Percentiles rank a stretch among this genome's conserved stretches.
Conservation (phyloP, 208 protist genomes). For the Zelonia costaricensis region DNA sequence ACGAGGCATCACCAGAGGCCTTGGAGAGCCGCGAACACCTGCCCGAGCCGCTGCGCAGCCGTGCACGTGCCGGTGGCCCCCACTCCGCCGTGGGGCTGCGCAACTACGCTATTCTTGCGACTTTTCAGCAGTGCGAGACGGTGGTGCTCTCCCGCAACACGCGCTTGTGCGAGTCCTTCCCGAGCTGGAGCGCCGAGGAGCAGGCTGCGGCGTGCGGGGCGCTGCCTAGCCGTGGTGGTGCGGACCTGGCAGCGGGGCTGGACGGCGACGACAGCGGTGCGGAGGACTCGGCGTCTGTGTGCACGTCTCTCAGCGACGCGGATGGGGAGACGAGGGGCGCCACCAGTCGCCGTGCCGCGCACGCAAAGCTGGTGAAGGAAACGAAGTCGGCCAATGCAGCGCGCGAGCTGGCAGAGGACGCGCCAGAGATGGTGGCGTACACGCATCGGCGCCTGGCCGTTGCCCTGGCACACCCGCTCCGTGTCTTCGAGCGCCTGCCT, state of each 20-base stretch:
- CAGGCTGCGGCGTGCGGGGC: conserved; percentile 2
- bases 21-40: conserved; percentile 1
- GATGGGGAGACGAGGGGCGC: not conserved
- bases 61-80: not conserved
- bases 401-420: conserved; percentile 4
- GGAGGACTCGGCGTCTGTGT: not conserved
- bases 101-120: conserved; percentile 55
- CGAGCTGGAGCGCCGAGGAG: conserved; percentile 7
- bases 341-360: no score
- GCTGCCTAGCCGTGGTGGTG: not conserved
- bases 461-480: conserved; percentile 62
- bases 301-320: not conserved
- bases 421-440: conserved; percentile 5
- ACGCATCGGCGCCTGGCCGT: conserved; percentile 12
- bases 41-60: conserved; percentile 6
- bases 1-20: not conserved
- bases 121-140: conserved; percentile 60
- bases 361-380: no score
- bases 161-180: conserved; percentile 38
- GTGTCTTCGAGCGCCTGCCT: conserved; percentile 65
- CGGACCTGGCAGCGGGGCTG: not conserved
- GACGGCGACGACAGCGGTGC: conserved; percentile 3
- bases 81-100: conserved; percentile 23
- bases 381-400: not conserved
- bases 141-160: conserved; percentile 80